Evolutionary conservation across 1,139 yeast species (phyloP).

Genomic region (Kurtzmaniella quercitrusa): DNA sequence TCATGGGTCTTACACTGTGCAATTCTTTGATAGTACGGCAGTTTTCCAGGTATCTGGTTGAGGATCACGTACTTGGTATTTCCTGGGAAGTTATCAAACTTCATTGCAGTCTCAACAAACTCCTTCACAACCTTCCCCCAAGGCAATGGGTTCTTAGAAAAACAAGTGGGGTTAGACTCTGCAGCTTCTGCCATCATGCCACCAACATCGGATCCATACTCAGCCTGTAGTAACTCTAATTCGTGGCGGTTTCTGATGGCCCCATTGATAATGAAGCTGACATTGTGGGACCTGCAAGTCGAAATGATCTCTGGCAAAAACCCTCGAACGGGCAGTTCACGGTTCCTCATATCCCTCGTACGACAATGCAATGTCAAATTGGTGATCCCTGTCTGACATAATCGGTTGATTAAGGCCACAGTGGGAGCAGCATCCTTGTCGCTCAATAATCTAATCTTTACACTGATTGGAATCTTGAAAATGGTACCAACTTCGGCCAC

Average conservation of each 20-base stretch:
- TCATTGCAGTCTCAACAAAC: conserved; percentile 49
- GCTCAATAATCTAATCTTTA: conserved; percentile 77
- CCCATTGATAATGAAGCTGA: conserved; percentile 80
- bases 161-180: conserved; percentile 80
- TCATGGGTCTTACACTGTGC: conserved; percentile 54
- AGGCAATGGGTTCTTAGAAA: conserved; percentile 43
- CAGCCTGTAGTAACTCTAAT: conserved; percentile 45
- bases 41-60: conserved; percentile 78
- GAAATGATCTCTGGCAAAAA: conserved; percentile 59
- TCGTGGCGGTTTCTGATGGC: conserved; percentile 57
- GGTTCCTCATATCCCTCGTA: conserved; percentile 82
- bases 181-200: conserved; percentile 95
- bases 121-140: conserved; percentile 57
- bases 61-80: conserved; percentile 79
- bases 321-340: conserved; percentile 72
- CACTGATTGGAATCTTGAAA: conserved; percentile 74
- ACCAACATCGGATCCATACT: conserved; percentile 58
- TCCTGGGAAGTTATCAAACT: conserved; percentile 57
- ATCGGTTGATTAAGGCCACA: conserved; percentile 51
- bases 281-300: conserved; percentile 58
- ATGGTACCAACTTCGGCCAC: conserved; percentile 82
- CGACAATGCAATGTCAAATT: conserved; percentile 91
- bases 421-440: conserved; percentile 52
- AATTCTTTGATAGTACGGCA: conserved; percentile 53
- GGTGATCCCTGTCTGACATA: conserved; percentile 76